Base-by-base conservation (phyloP, 169 alveolate species). In the Babesia ovis region DNA sequence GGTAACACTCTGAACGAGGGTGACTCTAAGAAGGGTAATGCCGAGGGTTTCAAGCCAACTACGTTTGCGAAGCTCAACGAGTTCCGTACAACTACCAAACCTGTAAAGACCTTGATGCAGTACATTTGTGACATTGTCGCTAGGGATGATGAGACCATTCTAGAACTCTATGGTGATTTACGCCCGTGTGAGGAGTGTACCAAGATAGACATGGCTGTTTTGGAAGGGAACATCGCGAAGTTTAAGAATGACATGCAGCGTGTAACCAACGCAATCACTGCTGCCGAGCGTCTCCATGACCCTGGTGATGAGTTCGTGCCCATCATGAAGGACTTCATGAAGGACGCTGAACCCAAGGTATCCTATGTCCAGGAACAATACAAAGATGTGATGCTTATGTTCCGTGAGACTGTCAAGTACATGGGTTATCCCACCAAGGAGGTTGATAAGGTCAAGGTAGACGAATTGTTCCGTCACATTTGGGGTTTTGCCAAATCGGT, bases 21-120 rank as follows among this genome's bases (percentile, higher is more conserved):
- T 20, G 95, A 93, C 74, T 86, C 96, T 9, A 92, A 90, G 69
- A 90, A 92, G 86, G 96, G 96, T 42, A 89, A 92, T 67, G 96
- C 96, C 3, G 88, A 84, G 46, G 96, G 96, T 41, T 93, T 93
- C 86, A 93, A 91, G 79, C 90, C 94, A 79, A 90, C 95, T 29
- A 91, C 96, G 0, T 70, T 87, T 51, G 68, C 95, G 27, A 93
- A 93, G 77, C 76, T 93, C 43, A 83, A 87, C 64, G 96, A 93
- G 61, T 85, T 93, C 35, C 66, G 95, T 20, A 88, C 96, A 3
- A 92, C 94, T 16, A 92, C 96, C 23, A 93, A 92, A 43, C 96
- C 96, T 18, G 83, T 90, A n/a, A 85, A 89, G 79, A 93, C 96
- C 16, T 71, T 92, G 56, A 55, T 93, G 43, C 96, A 92, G 51